Evolutionary conservation across 305 asterid genomes (phyloP).

Genomic region (Solanum aculeatissimum): DNA sequence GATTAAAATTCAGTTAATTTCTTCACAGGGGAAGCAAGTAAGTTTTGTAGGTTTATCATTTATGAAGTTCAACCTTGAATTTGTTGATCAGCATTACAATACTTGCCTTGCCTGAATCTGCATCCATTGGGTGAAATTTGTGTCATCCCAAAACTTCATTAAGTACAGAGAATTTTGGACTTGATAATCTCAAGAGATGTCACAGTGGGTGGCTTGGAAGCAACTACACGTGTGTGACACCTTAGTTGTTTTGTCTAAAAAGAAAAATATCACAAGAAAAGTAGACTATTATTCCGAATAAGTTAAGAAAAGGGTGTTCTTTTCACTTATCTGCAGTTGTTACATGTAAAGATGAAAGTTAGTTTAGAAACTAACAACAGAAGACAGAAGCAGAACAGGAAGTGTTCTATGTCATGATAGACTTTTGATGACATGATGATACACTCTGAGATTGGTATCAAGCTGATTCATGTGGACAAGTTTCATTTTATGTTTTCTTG

Average conservation of each 20-base stretch:
- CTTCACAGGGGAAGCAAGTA: slow-evolving; percentile 71
- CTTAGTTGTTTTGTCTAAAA: not conserved
- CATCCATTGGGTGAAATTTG: not conserved
- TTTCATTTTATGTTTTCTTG: not conserved
- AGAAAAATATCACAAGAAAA: not conserved
- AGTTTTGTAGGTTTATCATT: slow-evolving; percentile 3
- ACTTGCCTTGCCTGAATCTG: not conserved
- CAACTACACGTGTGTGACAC: not conserved
- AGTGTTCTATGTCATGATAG: not conserved
- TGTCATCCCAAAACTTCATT: not conserved
- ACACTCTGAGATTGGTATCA: not conserved
- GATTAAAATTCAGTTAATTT: slow-evolving; percentile 66
- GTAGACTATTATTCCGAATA: not conserved
- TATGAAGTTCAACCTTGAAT: not conserved
- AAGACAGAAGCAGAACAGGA: not conserved
- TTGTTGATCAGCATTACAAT: not conserved
- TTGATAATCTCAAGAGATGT: not conserved
- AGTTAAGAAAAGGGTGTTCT: not conserved
- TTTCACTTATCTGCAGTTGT: not conserved
- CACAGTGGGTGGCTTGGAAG: not conserved
- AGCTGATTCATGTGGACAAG: not conserved
- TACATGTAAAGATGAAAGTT: not conserved
- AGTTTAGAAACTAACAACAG: not conserved
- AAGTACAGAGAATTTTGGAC: not conserved
- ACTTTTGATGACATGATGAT: not conserved